Base-by-base conservation (phyloP, 2,329 filamentous ascomycete genomes). In the Teratosphaeria gauchensis region DNA sequence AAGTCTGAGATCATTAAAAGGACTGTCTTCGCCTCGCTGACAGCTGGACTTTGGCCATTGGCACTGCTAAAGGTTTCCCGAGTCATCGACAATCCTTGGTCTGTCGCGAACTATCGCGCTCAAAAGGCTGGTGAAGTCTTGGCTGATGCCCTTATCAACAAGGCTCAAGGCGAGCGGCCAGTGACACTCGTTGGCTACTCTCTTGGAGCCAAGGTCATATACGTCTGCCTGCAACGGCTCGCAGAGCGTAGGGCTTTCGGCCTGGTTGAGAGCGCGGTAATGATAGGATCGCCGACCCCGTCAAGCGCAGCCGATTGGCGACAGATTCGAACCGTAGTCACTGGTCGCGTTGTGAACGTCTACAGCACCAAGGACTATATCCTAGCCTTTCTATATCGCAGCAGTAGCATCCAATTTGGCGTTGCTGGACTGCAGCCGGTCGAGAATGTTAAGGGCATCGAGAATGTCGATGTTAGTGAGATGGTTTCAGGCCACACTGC, bases 331-430 rank as follows among this genome's bases (percentile, higher is more conserved):
- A 84, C 83, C 52, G 89, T 92, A 0, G 90, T 95, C 0, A 84
- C 86, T 1, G 91, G 92, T 2, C 83, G 88, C 59, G 80, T 96
- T 7, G 87, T 95, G 66, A 96, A 96, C 66, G 90, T 92, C 8
- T 96, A 87, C 74, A 92, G 89, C 1, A 84, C 87, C 56, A 92
- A 94, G 61, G 92, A 96, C 73, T 89, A 90, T 68, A 85, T 96
- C 33, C 83, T 96, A 1, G 91, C 85, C 0, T 92, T 96, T 70
- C 77, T 96, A 19, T 96, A 96, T 72, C 85, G 92, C 52, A 87
- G 90, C 2, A 90, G 88, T 48, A 91, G 86, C 59, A 82, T 95
- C 31, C 87, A 94, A 63, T 81, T 89, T 48, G 92, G 92, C 3
- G 84, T 96, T 51, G 91, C 91, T 0, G 92, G 92, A 0, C 76